Percentiles rank a stretch among this genome's conserved stretches.
Evolutionary conservation across 495 filamentous ascomycete species (phyloP).

Genomic region (Aspergillus sparsus): DNA sequence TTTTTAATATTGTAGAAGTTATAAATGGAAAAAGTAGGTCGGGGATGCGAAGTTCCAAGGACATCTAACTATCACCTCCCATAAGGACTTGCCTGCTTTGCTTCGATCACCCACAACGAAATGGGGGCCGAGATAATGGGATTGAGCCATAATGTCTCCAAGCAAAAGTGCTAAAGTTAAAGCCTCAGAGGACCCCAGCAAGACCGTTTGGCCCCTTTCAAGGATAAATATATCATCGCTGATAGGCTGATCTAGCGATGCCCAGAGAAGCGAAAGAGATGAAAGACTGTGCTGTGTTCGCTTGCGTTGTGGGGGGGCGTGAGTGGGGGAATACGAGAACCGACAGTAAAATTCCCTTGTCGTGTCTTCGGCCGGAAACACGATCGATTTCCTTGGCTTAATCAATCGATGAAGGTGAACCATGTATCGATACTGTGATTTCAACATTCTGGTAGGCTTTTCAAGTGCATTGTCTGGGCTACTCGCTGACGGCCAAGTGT

Average conservation of each 20-base stretch:
- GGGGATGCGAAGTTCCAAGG: neutral
- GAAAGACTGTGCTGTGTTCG: constrained; percentile 13
- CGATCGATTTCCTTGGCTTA: neutral
- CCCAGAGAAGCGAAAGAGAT: constrained; percentile 2
- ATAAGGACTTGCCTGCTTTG: neutral
- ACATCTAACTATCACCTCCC: neutral
- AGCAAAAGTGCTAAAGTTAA: neutral
- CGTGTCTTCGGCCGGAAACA: neutral
- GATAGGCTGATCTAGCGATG: constrained; percentile 13
- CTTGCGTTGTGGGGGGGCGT: neutral
- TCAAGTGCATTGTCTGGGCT: too few species aligned
- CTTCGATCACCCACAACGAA: neutral
- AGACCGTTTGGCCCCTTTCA: constrained; percentile 1
- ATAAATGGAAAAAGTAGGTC: neutral
- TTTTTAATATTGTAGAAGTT: neutral
- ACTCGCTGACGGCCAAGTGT: too few species aligned
- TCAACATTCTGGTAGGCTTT: too few species aligned
- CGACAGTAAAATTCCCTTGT: neutral
- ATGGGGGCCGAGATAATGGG: neutral
- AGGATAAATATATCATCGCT: neutral
- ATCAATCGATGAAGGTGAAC: too few species aligned
- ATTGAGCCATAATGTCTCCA: neutral
- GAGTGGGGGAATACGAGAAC: constrained; percentile 15
- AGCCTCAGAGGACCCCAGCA: constrained; percentile 1
- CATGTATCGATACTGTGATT: too few species aligned